Evolutionary conservation across 2,329 filamentous ascomycete species (phyloP), one percentile per base, ranked within the genome.

Genomic region (Penicillium psychrosexuale): DNA sequence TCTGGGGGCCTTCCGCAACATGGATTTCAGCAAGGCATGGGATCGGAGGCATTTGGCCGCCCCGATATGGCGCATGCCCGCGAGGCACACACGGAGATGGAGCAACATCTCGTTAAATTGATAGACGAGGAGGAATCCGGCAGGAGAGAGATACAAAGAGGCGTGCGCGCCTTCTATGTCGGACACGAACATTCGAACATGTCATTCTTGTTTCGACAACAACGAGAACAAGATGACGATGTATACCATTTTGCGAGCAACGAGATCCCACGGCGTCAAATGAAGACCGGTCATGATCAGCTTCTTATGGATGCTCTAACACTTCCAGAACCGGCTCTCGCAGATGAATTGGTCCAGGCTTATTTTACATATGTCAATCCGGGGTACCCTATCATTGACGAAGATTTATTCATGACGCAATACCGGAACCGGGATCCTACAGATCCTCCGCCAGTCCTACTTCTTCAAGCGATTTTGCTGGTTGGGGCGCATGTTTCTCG

Each of bases 161-260:
- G 74, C 3, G 77, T 79, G 15, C 76, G 80, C 24, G 76, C 80
- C 11, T 80, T 79, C 53, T 83, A 81, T 60, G 80, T 83, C 42
- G 81, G 81, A 7, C 79, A 80, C 52, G 80, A 82, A 58, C 75
- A 81, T 55, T 83, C 81, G 33, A 83, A 83, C 55, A 74, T 83
- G 60, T 80, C 80, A 51, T 82, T 82, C 59, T 69, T 83, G 39
- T 76, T 83, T 28, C 77, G 79, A 12, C 80, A 82, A 57, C 77
- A 79, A 55, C 66, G 76, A 64, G 72, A 73, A 34, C 69, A 69
- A 53, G 72, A 75, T 54, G 72, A 74, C 40, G 68, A 73, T 58
- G 59, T 78, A 61, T 74, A 75, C 52, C 75, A 77, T 59, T 77
- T 76, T 57, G 72, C 75, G 5, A 72, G 72, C 40, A 76, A 76